These are phyloP conservation scores for Westerdykella aurantiaca DNA, from an alignment of 2,329 filamentous ascomycete genomes.

Conservation along the genomic window DNA sequence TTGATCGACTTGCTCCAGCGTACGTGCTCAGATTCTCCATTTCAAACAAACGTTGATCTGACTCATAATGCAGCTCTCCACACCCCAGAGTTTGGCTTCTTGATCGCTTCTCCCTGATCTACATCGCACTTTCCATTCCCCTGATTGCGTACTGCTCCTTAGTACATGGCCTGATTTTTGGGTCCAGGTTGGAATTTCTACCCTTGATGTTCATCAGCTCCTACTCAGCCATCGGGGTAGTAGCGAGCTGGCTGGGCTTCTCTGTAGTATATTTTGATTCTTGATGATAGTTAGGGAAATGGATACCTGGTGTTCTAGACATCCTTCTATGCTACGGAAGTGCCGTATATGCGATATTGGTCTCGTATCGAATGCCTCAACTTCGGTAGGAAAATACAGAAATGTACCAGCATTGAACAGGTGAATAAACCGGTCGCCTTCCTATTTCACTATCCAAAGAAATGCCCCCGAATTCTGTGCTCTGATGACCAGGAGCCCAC, in stretches of 20 bases:
- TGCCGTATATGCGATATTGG: too few relatives aligned
- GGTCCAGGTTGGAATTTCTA: constrained; percentile 76
- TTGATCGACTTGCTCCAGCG: constrained; percentile 82
- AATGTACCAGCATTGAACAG: too few relatives aligned
- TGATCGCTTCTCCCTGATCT: constrained; percentile 83
- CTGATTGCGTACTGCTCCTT: constrained; percentile 84
- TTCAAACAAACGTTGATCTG: constrained; percentile 6
- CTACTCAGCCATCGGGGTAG: constrained; percentile 88
- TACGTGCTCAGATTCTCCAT: constrained; percentile 30
- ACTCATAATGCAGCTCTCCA: constrained; percentile 48
- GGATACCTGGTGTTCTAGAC: too few relatives aligned
- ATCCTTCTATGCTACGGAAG: too few relatives aligned
- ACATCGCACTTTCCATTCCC: constrained; percentile 84
- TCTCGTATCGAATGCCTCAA: too few relatives aligned
- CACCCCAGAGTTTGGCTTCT: constrained; percentile 80
- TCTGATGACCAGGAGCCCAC: too few relatives aligned
- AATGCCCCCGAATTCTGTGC: too few relatives aligned
- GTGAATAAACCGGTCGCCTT: too few relatives aligned
- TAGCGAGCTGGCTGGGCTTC: constrained; percentile 93
- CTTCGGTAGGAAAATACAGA: too few relatives aligned
- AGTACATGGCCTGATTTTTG: constrained; percentile 77
- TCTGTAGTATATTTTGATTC: constrained; percentile 76
- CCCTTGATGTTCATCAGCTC: constrained; percentile 96
- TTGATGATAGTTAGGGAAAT: constrained; percentile 2
- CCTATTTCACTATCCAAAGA: too few relatives aligned